Evolutionary conservation across 106 monocot genomes (phyloP), one percentile per base, ranked within the genome.

Genomic region (Narthecium ossifragum): DNA sequence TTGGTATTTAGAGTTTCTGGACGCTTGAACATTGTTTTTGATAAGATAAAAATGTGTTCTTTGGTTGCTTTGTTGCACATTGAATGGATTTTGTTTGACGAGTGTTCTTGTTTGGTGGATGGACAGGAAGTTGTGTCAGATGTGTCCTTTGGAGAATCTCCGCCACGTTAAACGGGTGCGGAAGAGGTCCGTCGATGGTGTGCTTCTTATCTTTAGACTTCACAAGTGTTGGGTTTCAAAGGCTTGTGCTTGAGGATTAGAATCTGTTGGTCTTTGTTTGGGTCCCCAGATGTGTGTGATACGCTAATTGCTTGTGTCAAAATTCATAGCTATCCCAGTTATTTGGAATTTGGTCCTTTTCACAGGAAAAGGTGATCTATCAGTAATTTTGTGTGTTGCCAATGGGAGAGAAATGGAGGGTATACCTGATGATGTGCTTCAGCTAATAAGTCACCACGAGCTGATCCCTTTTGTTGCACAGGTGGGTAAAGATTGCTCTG

Each of bases 91-190:
- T n/a, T 5, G 14, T 31, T 40, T 12, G 26, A 7, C 25, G 25
- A 24, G 31, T 54, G 18, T 12, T 31, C 27, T 27, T 23, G 14
- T 61, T 55, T 51, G 20, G 6, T 26, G 18, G 23, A 43, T 29
- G 53, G 13, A 31, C 52, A 84, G 84, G 54, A 57, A 79, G 38
- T 64, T 84, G 63, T 79, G 75, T 68, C 75, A 75, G 38, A 61
- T 72, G 30, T 71, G 37, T 43, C 79, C 79, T 3, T 64, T 84
- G 8, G 84, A 84, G 67, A 55, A 75, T 67, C 63, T 84, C 28
- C 74, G 79, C 0, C 84, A 84, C 62, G 84, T 84, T 30, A 84
- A 84, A 50, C 74, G 84, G 15, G 71, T 84, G 21, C 57, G 74
- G 10, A 73, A 41, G 41, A 73, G 59, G 36, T 57, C 33, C 1